A percentile compares a stretch with the other conserved stretches of the same genome.
Evolutionary conservation across 352 stramenopile species (phyloP).

Genomic region (Plasmopara viticola): DNA sequence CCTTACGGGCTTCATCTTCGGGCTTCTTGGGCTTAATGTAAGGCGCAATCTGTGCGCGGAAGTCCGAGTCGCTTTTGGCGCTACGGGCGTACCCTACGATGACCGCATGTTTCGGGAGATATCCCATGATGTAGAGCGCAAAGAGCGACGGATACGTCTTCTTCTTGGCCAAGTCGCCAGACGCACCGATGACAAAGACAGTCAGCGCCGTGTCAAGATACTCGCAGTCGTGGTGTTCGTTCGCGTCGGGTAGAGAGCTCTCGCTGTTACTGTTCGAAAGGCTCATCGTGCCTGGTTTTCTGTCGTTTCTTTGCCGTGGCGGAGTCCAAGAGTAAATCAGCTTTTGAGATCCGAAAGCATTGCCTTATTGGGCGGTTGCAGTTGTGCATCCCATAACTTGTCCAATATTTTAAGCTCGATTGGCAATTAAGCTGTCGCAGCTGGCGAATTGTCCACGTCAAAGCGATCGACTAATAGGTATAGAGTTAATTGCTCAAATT

Average conservation of each 20-base stretch:
- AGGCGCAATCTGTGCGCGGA: conserved; percentile 66
- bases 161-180: conserved; percentile 86
- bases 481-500: too few relatives aligned
- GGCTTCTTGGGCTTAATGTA: conserved; percentile 53
- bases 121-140: conserved; percentile 69
- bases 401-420: too few relatives aligned
- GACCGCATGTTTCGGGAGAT: conserved; percentile 75
- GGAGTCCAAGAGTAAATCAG: conserved; percentile 31
- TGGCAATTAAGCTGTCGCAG: too few relatives aligned
- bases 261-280: conserved; percentile 24
- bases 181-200: conserved; percentile 84
- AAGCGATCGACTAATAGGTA: too few relatives aligned
- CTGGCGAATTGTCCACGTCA: too few relatives aligned
- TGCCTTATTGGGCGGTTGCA: conserved; percentile 8
- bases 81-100: conserved; percentile 85
- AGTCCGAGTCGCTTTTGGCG: conserved; percentile 76
- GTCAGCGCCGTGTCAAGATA: conserved; percentile 66
- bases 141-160: conserved; percentile 92
- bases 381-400: too few relatives aligned
- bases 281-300: conserved; percentile 18
- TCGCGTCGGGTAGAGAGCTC: conserved; percentile 10
- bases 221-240: conserved; percentile 59
- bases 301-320: conserved; percentile 20
- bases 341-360: conserved; percentile 45
- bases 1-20: conserved; percentile 51